Evolutionary conservation across 2,329 filamentous ascomycete species (phyloP), one percentile per base, ranked within the genome.

Genomic region (Colletotrichum sansevieriae): DNA sequence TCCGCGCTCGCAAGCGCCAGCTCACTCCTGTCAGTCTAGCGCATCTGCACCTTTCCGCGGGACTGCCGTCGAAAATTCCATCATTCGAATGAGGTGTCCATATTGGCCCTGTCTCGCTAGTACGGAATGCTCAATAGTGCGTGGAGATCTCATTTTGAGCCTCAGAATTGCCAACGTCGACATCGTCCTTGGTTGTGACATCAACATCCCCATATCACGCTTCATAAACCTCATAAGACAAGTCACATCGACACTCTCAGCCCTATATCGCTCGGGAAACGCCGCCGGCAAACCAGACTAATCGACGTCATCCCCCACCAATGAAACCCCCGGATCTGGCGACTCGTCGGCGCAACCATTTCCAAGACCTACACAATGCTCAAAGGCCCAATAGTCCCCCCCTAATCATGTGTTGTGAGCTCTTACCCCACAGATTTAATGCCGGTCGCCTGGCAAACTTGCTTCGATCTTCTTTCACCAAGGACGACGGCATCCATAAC

Each of bases 271-370:
- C 46, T 46, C 2, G 51, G 29, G 39, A 47, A 63, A 62, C 46
- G 25, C 20, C 39, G 35, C 58, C 15, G 35, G 20, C 39, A 22
- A n/a, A 41, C 44, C 39, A 10, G 13, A 43, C 15, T 18, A 37
- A 13, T 49, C 56, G 39, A 63, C 60, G 49, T 56, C 60, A 63
- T 63, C 49, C 51, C 39, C 29, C 60, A 63, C 60, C n/a, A n/a
- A 39, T 63, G 60, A 63, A 63, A 56, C 60, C 41, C 18, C 47
- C 20, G 47, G 39, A 47, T 33, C 22, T 15, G 12, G 18, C 39
- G 18, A 47, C 25, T 39, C 3, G n/a, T 20, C 52, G 35, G 18
- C 52, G 9, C 37, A 39, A 39, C 37, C 10, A 12, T 5, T 13
- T 13, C 12, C 37, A 13, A 11, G 10, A 39, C 37, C 7, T 39